A percentile compares a stretch with the other conserved stretches of the same genome.
phyloP scores from a whole-genome alignment of 306 rosid genomes.

The Begonia loranthoides region DNA sequence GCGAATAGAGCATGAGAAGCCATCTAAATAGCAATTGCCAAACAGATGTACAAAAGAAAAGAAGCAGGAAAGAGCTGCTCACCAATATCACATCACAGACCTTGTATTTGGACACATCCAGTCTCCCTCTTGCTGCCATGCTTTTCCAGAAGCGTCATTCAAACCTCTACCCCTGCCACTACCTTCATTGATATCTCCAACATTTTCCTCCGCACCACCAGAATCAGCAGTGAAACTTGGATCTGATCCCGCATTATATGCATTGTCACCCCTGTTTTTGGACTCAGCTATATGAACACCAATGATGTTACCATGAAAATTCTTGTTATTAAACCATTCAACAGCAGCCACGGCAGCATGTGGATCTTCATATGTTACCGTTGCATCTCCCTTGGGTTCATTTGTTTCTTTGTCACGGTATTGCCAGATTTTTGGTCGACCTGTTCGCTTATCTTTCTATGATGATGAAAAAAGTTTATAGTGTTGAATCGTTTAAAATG shows the following conservation, averaged over 20 bases:
- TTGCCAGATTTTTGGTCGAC: constrained; percentile 81
- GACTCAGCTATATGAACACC: constrained; percentile 92
- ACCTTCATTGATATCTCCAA: constrained; percentile 36
- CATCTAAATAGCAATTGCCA: constrained; percentile 8
- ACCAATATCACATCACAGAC: constrained; percentile 99
- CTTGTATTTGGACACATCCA: constrained; percentile 99
- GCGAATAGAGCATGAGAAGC: constrained; percentile 22
- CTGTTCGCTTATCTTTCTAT: constrained; percentile 96
- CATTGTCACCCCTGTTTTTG: constrained; percentile 64
- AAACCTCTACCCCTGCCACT: constrained; percentile 65
- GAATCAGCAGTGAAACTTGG: constrained; percentile 26
- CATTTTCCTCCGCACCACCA: constrained; percentile 41
- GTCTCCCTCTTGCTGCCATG: constrained; percentile 99
- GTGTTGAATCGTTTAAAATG: too few species aligned
- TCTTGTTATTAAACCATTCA: constrained; percentile 94
- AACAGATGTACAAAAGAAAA: constrained; percentile 4
- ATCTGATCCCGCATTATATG: constrained; percentile 37
- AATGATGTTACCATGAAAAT: constrained; percentile 78
- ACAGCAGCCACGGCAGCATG: constrained; percentile 94
- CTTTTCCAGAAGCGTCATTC: constrained; percentile 65
- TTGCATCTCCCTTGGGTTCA: constrained; percentile 99
- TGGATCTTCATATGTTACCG: constrained; percentile 93
- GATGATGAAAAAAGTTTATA: background rate
- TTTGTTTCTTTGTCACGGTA: constrained; percentile 76
- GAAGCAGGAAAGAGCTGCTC: constrained; percentile 93